Percentiles rank a stretch among this genome's conserved stretches.
These are phyloP conservation scores for Penstemon newberryi DNA, from an alignment of 257 asterid genomes.

Conservation along the genomic window DNA sequence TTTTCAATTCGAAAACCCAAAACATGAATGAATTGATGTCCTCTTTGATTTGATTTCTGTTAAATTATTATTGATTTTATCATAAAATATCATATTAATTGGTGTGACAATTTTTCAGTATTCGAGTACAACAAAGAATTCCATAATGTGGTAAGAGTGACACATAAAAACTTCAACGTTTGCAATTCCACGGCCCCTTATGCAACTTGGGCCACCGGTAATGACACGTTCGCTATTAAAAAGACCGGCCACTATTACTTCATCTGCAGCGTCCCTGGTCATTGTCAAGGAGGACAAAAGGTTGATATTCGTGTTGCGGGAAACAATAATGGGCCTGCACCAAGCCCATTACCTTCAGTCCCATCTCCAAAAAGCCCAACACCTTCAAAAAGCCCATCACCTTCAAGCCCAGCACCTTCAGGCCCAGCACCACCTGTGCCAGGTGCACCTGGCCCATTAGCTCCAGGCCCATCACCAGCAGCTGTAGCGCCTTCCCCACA, in stretches of 20 bases:
- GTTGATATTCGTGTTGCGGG: slow-evolving; percentile 49
- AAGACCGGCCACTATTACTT: slow-evolving; percentile 56
- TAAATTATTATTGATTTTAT: neutral
- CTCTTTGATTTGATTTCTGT: neutral
- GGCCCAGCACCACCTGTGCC: neutral
- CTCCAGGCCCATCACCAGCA: neutral
- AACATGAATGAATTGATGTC: neutral
- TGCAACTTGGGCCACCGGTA: slow-evolving; percentile 39
- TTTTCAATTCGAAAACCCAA: no score
- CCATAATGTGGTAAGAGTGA: slow-evolving; percentile 56
- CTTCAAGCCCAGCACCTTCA: neutral
- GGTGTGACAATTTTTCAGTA: slow-evolving; percentile 26
- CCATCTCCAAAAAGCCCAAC: slow-evolving; percentile 10
- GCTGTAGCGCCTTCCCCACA: neutral
- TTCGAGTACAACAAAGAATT: slow-evolving; percentile 51
- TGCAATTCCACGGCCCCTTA: slow-evolving; percentile 47
- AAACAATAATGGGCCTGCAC: neutral
- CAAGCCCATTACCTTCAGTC: slow-evolving; percentile 17
- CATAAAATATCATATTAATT: neutral
- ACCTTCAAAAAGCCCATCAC: neutral
- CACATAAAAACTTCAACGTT: slow-evolving; percentile 43
- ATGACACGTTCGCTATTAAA: slow-evolving; percentile 43
- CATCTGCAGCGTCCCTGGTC: slow-evolving; percentile 48
- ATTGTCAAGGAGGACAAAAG: slow-evolving; percentile 54
- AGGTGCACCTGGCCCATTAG: neutral